Conservation (phyloP, 345 rosid species). For the Mangifera indica region DNA sequence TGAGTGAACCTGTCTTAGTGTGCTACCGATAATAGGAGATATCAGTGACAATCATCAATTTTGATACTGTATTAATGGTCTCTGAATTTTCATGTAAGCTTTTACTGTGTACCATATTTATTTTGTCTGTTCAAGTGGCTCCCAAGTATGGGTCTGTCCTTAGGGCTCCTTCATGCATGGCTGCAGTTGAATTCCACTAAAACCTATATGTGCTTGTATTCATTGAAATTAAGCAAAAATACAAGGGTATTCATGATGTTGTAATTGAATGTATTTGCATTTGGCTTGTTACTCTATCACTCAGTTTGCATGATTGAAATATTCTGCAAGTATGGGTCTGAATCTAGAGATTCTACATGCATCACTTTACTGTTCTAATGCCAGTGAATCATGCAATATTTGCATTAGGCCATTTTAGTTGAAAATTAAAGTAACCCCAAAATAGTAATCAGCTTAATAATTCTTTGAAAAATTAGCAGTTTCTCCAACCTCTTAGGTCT, state of each 20-base stretch:
- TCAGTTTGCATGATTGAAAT: constrained; percentile 15
- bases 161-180: constrained; percentile 5
- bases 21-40: constrained; percentile 16
- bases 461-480: not conserved
- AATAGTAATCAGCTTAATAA: not conserved
- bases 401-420: not conserved
- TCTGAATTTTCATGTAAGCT: constrained; percentile 22
- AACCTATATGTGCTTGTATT: not conserved
- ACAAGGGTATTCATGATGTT: no score
- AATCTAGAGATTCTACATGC: constrained; percentile 1
- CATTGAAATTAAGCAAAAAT: not conserved
- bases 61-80: not conserved
- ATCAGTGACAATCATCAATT: not conserved
- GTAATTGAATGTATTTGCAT: not conserved
- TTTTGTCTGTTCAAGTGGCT: constrained; percentile 20
- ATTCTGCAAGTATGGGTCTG: constrained; percentile 20
- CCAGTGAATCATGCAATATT: not conserved
- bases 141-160: constrained; percentile 16
- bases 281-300: constrained; percentile 4
- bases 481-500: not conserved
- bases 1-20: not conserved
- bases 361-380: constrained; percentile 16
- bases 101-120: constrained; percentile 6
- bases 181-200: constrained; percentile 2
- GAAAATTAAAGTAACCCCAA: not conserved